These are phyloP conservation scores for Kodamaea jinghongensis DNA, from an alignment of 805 yeast genomes.

Conservation along the genomic window DNA sequence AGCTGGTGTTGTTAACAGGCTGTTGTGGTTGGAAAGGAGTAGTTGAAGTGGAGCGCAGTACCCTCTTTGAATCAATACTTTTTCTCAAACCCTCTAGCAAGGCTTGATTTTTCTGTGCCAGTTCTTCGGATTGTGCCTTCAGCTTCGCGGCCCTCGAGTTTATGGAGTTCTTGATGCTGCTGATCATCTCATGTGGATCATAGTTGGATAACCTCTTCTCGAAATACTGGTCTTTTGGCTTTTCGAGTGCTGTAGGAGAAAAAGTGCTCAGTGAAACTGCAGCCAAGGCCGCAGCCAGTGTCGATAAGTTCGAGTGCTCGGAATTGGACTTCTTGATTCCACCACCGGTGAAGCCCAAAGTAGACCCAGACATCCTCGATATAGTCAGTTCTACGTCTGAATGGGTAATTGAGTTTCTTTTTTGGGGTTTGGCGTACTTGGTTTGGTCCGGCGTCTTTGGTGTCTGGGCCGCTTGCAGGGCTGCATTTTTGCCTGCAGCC, in stretches of 20 bases:
- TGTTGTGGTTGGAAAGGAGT: slow-evolving; percentile 8
- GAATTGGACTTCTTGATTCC: slow-evolving; percentile 1
- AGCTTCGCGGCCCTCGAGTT: slow-evolving; percentile 22
- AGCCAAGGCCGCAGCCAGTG: slow-evolving; percentile 9
- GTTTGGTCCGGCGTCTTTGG: not conserved
- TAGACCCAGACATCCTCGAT: slow-evolving; percentile 1
- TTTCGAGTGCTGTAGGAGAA: too few species aligned
- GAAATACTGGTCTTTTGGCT: too few species aligned
- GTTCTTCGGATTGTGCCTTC: slow-evolving; percentile 16
- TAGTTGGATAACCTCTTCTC: slow-evolving; percentile 16
- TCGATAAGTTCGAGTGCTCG: slow-evolving; percentile 1
- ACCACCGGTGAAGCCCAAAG: not conserved
- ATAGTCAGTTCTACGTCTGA: slow-evolving; percentile 2
- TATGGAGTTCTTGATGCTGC: slow-evolving; percentile 28
- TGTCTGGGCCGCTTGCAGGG: not conserved
- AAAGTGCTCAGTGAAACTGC: slow-evolving; percentile 7
- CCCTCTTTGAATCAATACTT: slow-evolving; percentile 34
- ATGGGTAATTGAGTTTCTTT: slow-evolving; percentile 1
- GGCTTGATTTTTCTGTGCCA: slow-evolving; percentile 17
- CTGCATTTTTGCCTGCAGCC: slow-evolving; percentile 7
- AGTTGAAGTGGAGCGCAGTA: slow-evolving; percentile 9
- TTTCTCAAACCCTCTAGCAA: slow-evolving; percentile 34
- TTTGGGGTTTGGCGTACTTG: not conserved
- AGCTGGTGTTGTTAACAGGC: slow-evolving; percentile 8
- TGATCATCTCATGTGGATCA: slow-evolving; percentile 32